phyloP scores from a whole-genome alignment of 371 early-diverging fungal genomes.

The Mortierella sp. region DNA sequence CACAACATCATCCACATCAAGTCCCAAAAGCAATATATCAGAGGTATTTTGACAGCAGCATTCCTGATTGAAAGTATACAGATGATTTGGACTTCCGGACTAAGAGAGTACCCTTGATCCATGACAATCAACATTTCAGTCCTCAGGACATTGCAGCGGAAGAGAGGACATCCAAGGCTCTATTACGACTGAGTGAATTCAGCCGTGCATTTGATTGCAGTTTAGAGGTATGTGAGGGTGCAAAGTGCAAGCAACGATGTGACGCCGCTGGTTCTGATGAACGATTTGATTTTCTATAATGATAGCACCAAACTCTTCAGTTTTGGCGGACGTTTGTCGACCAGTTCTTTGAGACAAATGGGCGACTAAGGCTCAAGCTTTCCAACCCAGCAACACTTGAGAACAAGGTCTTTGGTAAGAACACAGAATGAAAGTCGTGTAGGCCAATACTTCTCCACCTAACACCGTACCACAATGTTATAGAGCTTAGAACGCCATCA shows the following conservation, averaged over 20 bases:
- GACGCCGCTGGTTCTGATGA: not conserved
- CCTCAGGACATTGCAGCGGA: conserved; percentile 10
- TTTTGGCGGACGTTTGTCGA: conserved; percentile 26
- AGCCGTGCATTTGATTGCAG: conserved; percentile 18
- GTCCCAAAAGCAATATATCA: too few species aligned
- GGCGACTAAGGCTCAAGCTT: conserved; percentile 22
- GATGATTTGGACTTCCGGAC: not conserved
- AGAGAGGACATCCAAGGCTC: conserved; percentile 19
- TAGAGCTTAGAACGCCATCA: conserved; percentile 29
- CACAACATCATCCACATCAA: too few species aligned
- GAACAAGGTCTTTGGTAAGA: conserved; percentile 35
- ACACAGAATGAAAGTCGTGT: not conserved
- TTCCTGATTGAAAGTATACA: not conserved
- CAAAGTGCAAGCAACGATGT: not conserved
- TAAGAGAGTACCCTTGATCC: not conserved
- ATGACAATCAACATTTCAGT: not conserved
- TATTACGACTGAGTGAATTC: conserved; percentile 25
- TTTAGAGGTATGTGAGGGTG: conserved; percentile 11
- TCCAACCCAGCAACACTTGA: conserved; percentile 21
- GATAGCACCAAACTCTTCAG: conserved; percentile 13
- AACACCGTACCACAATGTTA: not conserved
- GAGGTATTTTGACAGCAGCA: too few species aligned
- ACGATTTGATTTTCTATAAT: not conserved
- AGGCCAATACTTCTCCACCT: too few species aligned
- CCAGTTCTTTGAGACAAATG: conserved; percentile 18